phyloP scores from a whole-genome alignment of 768 basidiomycete genomes.

The Neoboletus brunneissimus region DNA sequence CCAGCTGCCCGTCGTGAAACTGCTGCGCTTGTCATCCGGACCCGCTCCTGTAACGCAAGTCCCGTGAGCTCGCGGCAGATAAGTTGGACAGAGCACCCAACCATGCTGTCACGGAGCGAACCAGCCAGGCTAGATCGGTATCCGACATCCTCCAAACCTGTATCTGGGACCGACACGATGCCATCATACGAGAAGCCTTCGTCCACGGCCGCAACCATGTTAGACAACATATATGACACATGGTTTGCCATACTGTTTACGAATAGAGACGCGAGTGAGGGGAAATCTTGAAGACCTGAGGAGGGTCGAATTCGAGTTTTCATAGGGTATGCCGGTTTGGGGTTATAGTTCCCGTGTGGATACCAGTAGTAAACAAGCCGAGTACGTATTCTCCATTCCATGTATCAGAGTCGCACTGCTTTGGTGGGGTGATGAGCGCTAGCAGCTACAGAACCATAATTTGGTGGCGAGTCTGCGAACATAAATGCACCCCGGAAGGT shows the following conservation, averaged over 20 bases:
- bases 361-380: neutral
- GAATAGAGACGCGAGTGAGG: neutral
- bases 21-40: neutral
- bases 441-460: neutral
- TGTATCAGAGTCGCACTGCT: neutral
- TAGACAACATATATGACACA: neutral
- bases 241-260: neutral
- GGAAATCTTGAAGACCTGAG: neutral
- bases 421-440: neutral
- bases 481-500: neutral
- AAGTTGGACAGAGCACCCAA: neutral
- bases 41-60: neutral
- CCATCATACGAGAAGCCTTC: conserved; percentile 9
- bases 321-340: neutral
- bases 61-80: neutral
- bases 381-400: neutral
- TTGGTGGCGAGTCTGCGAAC: neutral
- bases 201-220: neutral
- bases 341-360: neutral
- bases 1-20: neutral
- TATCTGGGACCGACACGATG: conserved; percentile 8
- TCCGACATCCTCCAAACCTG: conserved; percentile 6
- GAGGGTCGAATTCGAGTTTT: neutral
- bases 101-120: neutral
- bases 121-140: conserved; percentile 1